Conservation (phyloP, 441 rosid species). For the Adansonia madagascariensis region DNA sequence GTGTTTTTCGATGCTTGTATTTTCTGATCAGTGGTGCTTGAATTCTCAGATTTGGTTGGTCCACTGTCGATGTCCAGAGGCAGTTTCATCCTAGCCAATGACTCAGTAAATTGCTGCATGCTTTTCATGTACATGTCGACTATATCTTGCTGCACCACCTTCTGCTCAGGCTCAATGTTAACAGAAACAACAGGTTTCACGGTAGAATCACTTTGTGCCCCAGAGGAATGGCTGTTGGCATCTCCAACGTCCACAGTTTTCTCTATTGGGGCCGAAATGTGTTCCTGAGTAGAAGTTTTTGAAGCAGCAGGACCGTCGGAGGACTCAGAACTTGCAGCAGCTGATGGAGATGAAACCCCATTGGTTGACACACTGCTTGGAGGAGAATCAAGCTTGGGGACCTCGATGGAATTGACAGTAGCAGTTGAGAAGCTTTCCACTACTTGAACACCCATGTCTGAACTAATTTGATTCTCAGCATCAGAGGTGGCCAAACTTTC, state of each 20-base stretch:
- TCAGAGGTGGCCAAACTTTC: conserved; percentile 63
- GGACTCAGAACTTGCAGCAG: conserved; percentile 62
- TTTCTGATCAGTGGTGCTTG: conserved; percentile 74
- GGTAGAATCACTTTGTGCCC: conserved; percentile 42
- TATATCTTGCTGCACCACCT: conserved; percentile 86
- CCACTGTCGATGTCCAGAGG: conserved; percentile 76
- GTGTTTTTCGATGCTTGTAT: conserved; percentile 59
- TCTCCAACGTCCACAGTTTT: conserved; percentile 44
- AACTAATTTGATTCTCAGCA: conserved; percentile 57
- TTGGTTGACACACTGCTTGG: conserved; percentile 74
- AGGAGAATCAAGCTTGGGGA: conserved; percentile 74
- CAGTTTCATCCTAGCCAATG: conserved; percentile 97
- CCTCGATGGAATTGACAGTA: conserved; percentile 49
- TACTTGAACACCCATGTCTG: conserved; percentile 44
- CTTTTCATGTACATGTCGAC: conserved; percentile 99
- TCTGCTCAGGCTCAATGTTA: conserved; percentile 73
- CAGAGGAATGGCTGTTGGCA: conserved; percentile 53
- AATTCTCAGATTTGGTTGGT: conserved; percentile 74
- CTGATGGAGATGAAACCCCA: conserved; percentile 69
- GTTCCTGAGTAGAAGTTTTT: conserved; percentile 55
- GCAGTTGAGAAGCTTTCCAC: conserved; percentile 57
- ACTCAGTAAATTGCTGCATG: conserved; percentile 98
- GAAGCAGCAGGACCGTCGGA: conserved; percentile 52
- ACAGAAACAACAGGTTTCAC: conserved; percentile 53
- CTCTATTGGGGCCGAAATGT: conserved; percentile 46